Percentiles rank a stretch among this genome's conserved stretches.
These are phyloP conservation scores for Cryphonectria nitschkei DNA, from an alignment of 2,329 filamentous ascomycete genomes.

Conservation along the genomic window DNA sequence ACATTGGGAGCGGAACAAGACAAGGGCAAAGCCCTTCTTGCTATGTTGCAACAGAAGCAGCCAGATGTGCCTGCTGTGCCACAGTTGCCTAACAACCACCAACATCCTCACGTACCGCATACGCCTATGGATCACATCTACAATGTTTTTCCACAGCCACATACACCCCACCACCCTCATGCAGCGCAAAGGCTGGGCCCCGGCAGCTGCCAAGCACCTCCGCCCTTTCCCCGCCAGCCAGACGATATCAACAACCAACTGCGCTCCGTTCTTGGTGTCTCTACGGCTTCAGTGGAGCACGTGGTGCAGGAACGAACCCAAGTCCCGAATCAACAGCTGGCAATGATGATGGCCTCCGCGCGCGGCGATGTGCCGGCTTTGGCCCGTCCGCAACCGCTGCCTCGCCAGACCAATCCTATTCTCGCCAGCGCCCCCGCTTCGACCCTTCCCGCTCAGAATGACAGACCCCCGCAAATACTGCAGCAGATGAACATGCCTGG, in stretches of 20 bases:
- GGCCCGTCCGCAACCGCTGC: conserved; percentile 24
- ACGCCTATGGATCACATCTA: conserved; percentile 60
- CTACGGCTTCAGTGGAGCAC: conserved; percentile 22
- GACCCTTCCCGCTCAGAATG: conserved; percentile 4
- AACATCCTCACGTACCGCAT: conserved; percentile 41
- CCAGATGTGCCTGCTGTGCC: conserved; percentile 34
- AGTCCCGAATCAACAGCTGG: conserved; percentile 18
- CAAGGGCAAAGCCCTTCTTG: conserved; percentile 57
- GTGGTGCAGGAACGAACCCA: conserved; percentile 18
- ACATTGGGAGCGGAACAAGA: conserved; percentile 34
- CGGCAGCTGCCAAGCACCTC: conserved; percentile 51
- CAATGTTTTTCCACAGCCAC: conserved; percentile 54
- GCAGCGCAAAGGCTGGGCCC: conserved; percentile 51
- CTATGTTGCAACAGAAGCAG: conserved; percentile 52
- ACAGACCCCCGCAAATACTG: conserved; percentile 22
- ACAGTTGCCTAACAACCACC: conserved; percentile 30
- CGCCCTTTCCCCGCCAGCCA: conserved; percentile 53
- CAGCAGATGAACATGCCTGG: conserved; percentile 19
- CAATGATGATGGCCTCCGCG: conserved; percentile 8
- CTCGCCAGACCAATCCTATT: conserved; percentile 25
- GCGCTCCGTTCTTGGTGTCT: conserved; percentile 32
- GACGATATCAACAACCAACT: conserved; percentile 39
- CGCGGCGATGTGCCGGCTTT: neutral
- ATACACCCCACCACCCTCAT: conserved; percentile 62
- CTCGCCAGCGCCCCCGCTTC: conserved; percentile 8